A percentile compares a stretch with the other conserved stretches of the same genome.
Conservation (phyloP, 164 flowering plant species). For the Cinnamomum micranthum region DNA sequence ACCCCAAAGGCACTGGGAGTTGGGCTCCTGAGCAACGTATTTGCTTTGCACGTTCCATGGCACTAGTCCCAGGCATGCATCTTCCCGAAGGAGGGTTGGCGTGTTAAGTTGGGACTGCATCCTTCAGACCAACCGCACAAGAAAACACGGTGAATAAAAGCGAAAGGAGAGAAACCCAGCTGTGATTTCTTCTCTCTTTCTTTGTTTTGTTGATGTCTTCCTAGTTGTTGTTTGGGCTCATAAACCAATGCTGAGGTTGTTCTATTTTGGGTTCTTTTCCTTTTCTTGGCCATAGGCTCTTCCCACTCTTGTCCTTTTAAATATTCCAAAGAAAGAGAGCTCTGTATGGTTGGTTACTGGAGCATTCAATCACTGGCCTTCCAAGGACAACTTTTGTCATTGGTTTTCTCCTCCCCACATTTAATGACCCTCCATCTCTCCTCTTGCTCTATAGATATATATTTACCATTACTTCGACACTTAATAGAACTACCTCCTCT, state of each 20-base stretch:
- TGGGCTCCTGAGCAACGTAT: not conserved
- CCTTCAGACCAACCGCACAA: slow-evolving; percentile 7
- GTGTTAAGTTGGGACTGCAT: slow-evolving; percentile 20
- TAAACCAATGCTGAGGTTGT: slow-evolving; percentile 10
- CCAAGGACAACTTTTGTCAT: slow-evolving; percentile 11
- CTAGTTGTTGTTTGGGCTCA: not conserved
- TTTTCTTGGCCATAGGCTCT: slow-evolving; percentile 10
- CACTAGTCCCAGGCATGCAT: not conserved
- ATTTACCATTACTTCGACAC: not conserved
- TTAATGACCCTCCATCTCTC: not conserved
- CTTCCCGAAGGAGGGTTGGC: slow-evolving; percentile 10
- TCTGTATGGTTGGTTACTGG: slow-evolving; percentile 8
- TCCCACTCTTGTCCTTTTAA: not conserved
- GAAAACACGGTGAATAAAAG: not conserved
- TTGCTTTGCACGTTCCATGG: not conserved
- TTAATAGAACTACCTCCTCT: not conserved
- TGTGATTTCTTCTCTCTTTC: slow-evolving; percentile 8
- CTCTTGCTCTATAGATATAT: not conserved
- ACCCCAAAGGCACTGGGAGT: not conserved
- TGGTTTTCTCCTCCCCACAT: not conserved
- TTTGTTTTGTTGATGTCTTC: not conserved
- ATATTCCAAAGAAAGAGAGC: not conserved
- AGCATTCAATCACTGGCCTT: slow-evolving; percentile 26
- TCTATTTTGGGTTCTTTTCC: slow-evolving; percentile 19
- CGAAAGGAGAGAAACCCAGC: slow-evolving; percentile 4